phyloP scores from a whole-genome alignment of 805 yeast genomes.

The Candida gorgasii region DNA sequence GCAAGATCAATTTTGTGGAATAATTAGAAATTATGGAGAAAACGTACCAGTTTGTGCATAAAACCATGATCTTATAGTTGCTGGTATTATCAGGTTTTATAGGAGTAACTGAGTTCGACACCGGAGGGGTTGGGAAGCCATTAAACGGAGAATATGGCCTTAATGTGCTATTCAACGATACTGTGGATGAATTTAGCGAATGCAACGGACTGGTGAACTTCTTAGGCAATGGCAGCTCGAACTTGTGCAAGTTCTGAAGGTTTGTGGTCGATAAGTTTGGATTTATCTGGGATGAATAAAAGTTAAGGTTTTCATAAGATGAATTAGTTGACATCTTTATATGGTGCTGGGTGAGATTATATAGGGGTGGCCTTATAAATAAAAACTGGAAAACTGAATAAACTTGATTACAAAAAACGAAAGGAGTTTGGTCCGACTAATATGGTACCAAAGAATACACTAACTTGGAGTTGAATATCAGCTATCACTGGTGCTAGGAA shows the following conservation, averaged over 20 bases:
- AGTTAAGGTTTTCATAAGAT: constrained; percentile 5
- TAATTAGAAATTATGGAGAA: constrained; percentile 80
- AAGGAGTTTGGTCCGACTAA: too few species aligned
- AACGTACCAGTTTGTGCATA: constrained; percentile 80
- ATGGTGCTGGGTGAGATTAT: too few species aligned
- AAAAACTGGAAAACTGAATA: not conserved
- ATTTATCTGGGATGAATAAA: constrained; percentile 22
- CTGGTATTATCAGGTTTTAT: constrained; percentile 18
- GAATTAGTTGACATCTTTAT: constrained; percentile 4
- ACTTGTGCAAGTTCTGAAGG: constrained; percentile 24
- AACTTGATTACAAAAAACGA: not conserved
- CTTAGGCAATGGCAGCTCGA: constrained; percentile 15
- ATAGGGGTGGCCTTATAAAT: constrained; percentile 11
- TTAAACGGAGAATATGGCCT: constrained; percentile 15
- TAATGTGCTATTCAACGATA: constrained; percentile 2
- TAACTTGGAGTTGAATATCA: too few species aligned
- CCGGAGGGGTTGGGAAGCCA: constrained; percentile 36
- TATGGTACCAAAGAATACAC: too few species aligned
- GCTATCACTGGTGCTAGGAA: too few species aligned
- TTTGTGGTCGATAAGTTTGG: constrained; percentile 40
- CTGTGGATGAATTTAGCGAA: constrained; percentile 4
- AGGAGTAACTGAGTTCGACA: constrained; percentile 34
- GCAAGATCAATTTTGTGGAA: constrained; percentile 74
- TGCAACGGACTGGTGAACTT: constrained; percentile 14
- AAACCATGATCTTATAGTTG: constrained; percentile 11